Conservation (phyloP, 495 filamentous ascomycete species). For the Penicillium argentinense region DNA sequence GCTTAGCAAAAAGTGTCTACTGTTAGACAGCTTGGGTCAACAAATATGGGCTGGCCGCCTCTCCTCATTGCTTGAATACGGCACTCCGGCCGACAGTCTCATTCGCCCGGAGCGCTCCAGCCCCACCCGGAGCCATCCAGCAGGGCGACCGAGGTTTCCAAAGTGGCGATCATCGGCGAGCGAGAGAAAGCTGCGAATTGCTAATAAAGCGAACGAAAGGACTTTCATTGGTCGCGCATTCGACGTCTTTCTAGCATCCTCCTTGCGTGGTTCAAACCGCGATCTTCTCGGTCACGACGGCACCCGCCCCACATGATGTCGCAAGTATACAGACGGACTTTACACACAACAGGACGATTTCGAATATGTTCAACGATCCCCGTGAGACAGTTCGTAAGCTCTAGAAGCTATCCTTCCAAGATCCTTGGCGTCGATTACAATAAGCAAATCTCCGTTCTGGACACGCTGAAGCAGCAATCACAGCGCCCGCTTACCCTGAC, state of each 20-base stretch:
- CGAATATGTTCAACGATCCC: not conserved
- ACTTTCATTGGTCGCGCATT: not conserved
- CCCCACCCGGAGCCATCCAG: constrained; percentile 8
- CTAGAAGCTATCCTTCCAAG: not conserved
- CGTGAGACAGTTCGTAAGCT: not conserved
- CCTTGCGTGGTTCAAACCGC: not conserved
- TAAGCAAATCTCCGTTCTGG: constrained; percentile 86
- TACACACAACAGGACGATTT: not conserved
- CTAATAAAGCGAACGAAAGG: not conserved
- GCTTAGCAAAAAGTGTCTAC: no score
- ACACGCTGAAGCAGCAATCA: constrained; percentile 69
- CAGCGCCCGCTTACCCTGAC: constrained; percentile 1
- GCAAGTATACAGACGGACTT: not conserved
- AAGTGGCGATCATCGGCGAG: constrained; percentile 9
- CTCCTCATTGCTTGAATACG: no score
- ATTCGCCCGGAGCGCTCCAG: constrained; percentile 4
- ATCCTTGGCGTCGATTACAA: constrained; percentile 2
- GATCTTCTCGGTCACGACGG: not conserved
- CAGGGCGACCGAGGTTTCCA: not conserved
- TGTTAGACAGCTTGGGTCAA: no score
- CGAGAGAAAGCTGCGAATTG: not conserved
- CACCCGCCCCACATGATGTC: not conserved
- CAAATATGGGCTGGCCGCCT: no score
- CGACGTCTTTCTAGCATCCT: not conserved
- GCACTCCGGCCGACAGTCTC: not conserved